Evolutionary conservation across 495 filamentous ascomycete genomes (phyloP), one percentile per base, ranked within the genome.

Genomic region (Penicillium odoratum): DNA sequence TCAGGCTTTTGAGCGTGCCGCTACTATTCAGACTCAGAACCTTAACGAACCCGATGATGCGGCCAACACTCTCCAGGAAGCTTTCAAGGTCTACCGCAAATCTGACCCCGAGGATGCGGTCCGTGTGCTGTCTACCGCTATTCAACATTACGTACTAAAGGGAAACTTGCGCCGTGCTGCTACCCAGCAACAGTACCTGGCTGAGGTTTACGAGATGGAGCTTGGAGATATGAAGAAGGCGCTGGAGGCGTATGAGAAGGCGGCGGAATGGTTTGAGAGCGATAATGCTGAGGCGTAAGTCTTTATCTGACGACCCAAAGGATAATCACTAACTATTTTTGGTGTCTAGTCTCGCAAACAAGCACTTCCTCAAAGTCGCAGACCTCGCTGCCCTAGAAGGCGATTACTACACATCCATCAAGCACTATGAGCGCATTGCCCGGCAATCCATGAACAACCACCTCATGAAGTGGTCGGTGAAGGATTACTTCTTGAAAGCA

Each of bases 401-500:
- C 47, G 88, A 95, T 65, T 97, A 93, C 74, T 83, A 83, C 76
- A 89, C 86, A 70, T 83, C 91, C 40, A 89, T 92, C 64, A 82
- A 88, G 57, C 76, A 85, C 36, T 97, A 86, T 72, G 93, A 97
- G 69, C 83, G 85, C 62, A 88, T 96, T 40, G 89, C 88, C 33
- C 81, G 82, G 30, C 74, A 81, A 40, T 85, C 85, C 6, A 83
- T 92, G 51, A 82, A 82, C 67, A 93, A 92, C 73, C 87, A 89
- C 65, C 69, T 92, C 59, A 92, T 95, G 91, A 90, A 85, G 64
- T 97, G 87, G 83, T 91, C 85, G 15, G 87, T 97, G 54, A 96
- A 96, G 72, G 90, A 95, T 51, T 96, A 97, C 74, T 88, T 95
- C 70, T 76, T 97, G 58, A 96, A 96, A 78, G 90, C 90, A 0